Conservation (phyloP, 768 basidiomycete genomes). For the Kwoniella heveanensis region DNA sequence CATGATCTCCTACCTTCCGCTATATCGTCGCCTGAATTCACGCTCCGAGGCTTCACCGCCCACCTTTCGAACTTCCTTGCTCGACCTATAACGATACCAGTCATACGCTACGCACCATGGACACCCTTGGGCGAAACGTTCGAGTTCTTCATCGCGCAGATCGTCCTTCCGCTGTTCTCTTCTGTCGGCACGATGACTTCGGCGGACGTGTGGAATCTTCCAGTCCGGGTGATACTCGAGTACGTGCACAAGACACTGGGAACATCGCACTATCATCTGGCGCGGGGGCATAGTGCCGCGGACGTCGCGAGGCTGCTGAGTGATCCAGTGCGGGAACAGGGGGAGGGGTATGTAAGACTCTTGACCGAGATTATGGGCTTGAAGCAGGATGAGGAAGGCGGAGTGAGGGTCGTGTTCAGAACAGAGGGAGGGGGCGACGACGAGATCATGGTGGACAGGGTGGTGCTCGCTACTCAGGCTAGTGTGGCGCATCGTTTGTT, state of each 20-base stretch:
- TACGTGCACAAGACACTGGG: conserved; percentile 71
- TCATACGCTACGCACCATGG: conserved; percentile 53
- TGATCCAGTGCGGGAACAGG: conserved; percentile 23
- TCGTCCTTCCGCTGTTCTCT: conserved; percentile 70
- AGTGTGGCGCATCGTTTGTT: conserved; percentile 65
- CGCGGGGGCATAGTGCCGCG: conserved; percentile 60
- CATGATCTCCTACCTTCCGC: conserved; percentile 55
- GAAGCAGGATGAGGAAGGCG: conserved; percentile 16
- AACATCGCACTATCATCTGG: conserved; percentile 69
- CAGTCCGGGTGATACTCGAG: conserved; percentile 69
- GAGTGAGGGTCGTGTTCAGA: conserved; percentile 8
- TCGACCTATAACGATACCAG: conserved; percentile 55
- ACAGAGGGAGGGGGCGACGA: conserved; percentile 3
- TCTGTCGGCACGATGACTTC: conserved; percentile 71
- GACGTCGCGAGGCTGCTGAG: conserved; percentile 33
- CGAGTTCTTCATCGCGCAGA: conserved; percentile 63
- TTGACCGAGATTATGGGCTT: conserved; percentile 28
- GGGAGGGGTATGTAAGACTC: conserved; percentile 31
- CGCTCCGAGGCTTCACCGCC: conserved; percentile 57
- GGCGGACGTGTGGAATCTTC: conserved; percentile 63
- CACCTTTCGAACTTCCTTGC: conserved; percentile 21
- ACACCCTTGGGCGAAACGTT: conserved; percentile 59
- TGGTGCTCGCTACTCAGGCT: conserved; percentile 76
- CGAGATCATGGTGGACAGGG: conserved; percentile 61
- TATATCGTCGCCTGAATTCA: conserved; percentile 58